Percentiles rank a stretch among this genome's conserved stretches.
phyloP scores from a whole-genome alignment of 1,284 basidiomycete genomes.

The Ganoderma sp. region DNA sequence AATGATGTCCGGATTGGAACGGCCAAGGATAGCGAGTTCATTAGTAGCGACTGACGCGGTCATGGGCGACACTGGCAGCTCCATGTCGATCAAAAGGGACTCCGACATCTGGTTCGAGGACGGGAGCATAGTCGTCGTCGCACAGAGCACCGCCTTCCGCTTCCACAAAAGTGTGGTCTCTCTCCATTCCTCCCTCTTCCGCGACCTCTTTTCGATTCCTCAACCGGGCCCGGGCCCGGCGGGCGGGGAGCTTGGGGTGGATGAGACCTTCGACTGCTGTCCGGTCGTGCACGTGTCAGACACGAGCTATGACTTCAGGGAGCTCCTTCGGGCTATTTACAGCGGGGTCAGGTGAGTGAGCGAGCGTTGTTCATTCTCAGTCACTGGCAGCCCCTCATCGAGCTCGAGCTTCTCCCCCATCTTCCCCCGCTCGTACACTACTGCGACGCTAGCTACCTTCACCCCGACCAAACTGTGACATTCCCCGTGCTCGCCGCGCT shows the following conservation, averaged over 20 bases:
- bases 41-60: background rate
- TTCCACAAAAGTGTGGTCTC: conserved; percentile 16
- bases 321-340: conserved; percentile 17
- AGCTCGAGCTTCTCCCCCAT: no score
- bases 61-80: background rate
- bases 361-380: no score
- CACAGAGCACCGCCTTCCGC: conserved; percentile 13
- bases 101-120: conserved; percentile 17
- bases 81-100: background rate
- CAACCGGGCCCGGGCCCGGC: no score
- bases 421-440: background rate
- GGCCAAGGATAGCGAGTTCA: background rate
- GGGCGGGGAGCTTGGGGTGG: background rate
- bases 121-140: conserved; percentile 17
- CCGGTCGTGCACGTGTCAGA: conserved; percentile 20
- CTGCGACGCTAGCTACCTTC: background rate
- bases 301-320: conserved; percentile 18
- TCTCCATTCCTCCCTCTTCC: conserved; percentile 16
- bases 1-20: background rate
- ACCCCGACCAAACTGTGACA: background rate
- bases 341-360: conserved; percentile 8
- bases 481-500: conserved; percentile 2
- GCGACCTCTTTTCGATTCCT: conserved; percentile 16
- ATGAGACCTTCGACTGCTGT: conserved; percentile 13
- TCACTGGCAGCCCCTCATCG: no score